phyloP scores from a whole-genome alignment of 371 early-diverging fungal genomes.

The Mucor ambiguus region DNA sequence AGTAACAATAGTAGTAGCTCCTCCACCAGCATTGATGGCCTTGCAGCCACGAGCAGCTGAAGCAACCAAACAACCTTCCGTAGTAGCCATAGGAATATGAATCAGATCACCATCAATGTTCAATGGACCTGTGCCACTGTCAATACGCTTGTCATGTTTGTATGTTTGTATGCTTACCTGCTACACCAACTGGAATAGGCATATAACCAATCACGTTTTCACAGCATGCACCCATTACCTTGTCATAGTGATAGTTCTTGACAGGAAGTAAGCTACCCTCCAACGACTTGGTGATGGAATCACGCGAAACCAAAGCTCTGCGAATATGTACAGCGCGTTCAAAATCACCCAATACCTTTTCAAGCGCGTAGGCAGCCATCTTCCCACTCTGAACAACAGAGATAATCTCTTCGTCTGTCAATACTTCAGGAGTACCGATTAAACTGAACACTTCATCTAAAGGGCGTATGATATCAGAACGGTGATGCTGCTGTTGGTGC shows the following conservation, averaged over 20 bases:
- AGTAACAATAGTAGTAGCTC: slow-evolving; percentile 84
- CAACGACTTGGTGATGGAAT: slow-evolving; percentile 66
- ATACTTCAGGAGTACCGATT: slow-evolving; percentile 1
- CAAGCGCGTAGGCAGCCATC: slow-evolving; percentile 84
- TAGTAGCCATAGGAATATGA: slow-evolving; percentile 97
- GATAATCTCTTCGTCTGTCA: slow-evolving; percentile 76
- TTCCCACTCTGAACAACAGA: slow-evolving; percentile 71
- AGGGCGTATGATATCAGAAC: neutral
- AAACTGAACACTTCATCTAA: slow-evolving; percentile 1
- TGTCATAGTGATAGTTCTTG: slow-evolving; percentile 85
- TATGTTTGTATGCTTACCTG: slow-evolving; percentile 35
- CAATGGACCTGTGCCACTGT: slow-evolving; percentile 50
- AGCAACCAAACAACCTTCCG: slow-evolving; percentile 95
- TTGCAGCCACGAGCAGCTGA: slow-evolving; percentile 96
- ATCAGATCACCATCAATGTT: slow-evolving; percentile 77
- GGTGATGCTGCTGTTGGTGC: neutral
- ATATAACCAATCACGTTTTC: slow-evolving; percentile 97
- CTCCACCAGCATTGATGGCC: slow-evolving; percentile 90
- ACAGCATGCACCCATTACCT: slow-evolving; percentile 93
- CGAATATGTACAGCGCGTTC: slow-evolving; percentile 88
- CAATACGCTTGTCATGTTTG: neutral
- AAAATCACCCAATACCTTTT: slow-evolving; percentile 76
- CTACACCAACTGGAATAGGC: slow-evolving; percentile 94
- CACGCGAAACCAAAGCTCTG: slow-evolving; percentile 76
- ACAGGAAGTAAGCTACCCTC: slow-evolving; percentile 76